Evolutionary conservation across 2,329 filamentous ascomycete species (phyloP).

Genomic region (Meredithiella fracta): DNA sequence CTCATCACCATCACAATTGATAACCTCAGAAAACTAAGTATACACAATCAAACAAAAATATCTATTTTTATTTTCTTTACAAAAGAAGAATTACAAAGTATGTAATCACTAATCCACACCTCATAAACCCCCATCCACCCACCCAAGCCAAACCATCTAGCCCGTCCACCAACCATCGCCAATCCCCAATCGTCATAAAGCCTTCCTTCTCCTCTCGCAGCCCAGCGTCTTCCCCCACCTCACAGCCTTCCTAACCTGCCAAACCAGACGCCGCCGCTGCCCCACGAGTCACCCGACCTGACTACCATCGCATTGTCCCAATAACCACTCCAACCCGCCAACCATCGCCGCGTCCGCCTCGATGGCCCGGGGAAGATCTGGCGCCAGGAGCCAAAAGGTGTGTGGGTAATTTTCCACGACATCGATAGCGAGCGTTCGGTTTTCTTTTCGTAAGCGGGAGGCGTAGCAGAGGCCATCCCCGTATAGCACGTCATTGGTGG

Average conservation of each 20-base stretch:
- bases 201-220: not conserved
- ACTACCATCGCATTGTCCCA: not conserved
- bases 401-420: constrained; percentile 32
- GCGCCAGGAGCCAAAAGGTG: constrained; percentile 35
- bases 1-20: no score
- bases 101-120: no score
- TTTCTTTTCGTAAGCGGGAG: constrained; percentile 24
- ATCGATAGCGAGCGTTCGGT: constrained; percentile 26
- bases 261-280: not conserved
- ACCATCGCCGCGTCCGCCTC: constrained; percentile 28
- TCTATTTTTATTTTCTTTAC: no score
- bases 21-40: no score
- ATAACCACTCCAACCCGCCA: constrained; percentile 25
- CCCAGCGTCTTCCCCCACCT: not conserved
- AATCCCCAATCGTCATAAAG: not conserved
- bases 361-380: constrained; percentile 25
- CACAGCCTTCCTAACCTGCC: not conserved
- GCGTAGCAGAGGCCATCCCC: constrained; percentile 35
- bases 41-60: no score
- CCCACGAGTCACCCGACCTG: not conserved
- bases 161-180: not conserved
- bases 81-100: no score
- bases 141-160: no score
- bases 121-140: no score
- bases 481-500: constrained; percentile 34